Percentiles rank a stretch among this genome's conserved stretches.
Evolutionary conservation across 1,139 yeast species (phyloP).

Genomic region (Protomyces macrosporus): DNA sequence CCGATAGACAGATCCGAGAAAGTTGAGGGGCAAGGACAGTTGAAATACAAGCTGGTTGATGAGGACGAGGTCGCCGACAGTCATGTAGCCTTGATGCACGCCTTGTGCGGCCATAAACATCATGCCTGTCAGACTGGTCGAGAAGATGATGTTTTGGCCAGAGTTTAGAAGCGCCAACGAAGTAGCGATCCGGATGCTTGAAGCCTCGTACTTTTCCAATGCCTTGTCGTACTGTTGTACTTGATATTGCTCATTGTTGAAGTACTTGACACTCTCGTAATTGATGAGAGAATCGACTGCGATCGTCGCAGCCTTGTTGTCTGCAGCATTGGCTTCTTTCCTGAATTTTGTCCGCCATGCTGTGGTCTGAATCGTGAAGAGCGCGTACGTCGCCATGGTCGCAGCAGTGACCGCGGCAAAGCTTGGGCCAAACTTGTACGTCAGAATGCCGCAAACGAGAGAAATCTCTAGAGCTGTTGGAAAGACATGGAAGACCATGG

Average conservation of each 20-base stretch:
- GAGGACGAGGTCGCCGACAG: slow-evolving; percentile 94
- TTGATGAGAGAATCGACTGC: slow-evolving; percentile 91
- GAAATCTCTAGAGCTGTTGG: slow-evolving; percentile 90
- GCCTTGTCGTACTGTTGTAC: slow-evolving; percentile 76
- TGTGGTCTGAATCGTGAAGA: slow-evolving; percentile 85
- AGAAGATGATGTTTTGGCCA: slow-evolving; percentile 88
- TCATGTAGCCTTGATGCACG: slow-evolving; percentile 69
- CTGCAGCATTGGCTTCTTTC: slow-evolving; percentile 87
- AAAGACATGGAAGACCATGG: slow-evolving; percentile 93
- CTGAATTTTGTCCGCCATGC: slow-evolving; percentile 95
- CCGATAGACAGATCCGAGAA: slow-evolving; percentile 77
- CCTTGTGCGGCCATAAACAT: slow-evolving; percentile 99
- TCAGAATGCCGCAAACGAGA: slow-evolving; percentile 82
- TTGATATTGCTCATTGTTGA: slow-evolving; percentile 81
- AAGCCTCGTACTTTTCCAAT: slow-evolving; percentile 66
- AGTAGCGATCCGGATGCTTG: slow-evolving; percentile 84
- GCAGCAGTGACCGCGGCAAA: slow-evolving; percentile 84
- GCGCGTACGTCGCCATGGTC: slow-evolving; percentile 81
- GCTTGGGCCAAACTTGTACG: slow-evolving; percentile 82
- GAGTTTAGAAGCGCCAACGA: slow-evolving; percentile 84
- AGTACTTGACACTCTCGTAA: slow-evolving; percentile 89
- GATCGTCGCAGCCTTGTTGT: slow-evolving; percentile 87
- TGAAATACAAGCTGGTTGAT: slow-evolving; percentile 95
- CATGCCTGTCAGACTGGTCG: slow-evolving; percentile 89
- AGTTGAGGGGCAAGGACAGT: slow-evolving; percentile 86